Percentiles rank a stretch among this genome's conserved stretches.
phyloP scores from a whole-genome alignment of 2,329 filamentous ascomycete species.

The Ascomycota sp. region DNA sequence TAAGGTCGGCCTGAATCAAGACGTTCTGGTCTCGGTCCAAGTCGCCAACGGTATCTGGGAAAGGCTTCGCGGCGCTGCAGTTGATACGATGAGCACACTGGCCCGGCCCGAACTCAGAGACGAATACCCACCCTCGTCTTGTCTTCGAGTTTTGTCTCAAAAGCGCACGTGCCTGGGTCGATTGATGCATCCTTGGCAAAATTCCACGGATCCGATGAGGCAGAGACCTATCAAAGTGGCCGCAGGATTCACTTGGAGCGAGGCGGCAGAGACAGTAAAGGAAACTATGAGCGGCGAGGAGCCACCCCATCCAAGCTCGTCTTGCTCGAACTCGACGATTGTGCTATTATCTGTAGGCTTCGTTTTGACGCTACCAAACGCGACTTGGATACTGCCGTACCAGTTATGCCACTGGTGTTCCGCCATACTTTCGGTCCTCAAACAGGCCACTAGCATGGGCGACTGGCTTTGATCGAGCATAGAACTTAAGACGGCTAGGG shows the following conservation, averaged over 20 bases:
- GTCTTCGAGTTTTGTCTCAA: conserved; percentile 11
- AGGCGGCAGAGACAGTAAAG: conserved; percentile 17
- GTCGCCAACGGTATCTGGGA: conserved; percentile 5
- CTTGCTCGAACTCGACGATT: conserved; percentile 14
- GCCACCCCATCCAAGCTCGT: conserved; percentile 16
- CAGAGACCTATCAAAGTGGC: conserved; percentile 12
- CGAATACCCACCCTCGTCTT: conserved; percentile 12
- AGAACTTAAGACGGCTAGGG: conserved; percentile 8
- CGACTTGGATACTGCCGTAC: conserved; percentile 19
- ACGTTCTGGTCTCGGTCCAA: conserved; percentile 5
- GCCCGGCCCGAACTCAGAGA: conserved; percentile 17
- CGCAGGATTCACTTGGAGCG: conserved; percentile 13
- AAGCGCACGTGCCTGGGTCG: conserved; percentile 10
- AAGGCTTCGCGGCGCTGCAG: conserved; percentile 6
- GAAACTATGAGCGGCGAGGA: conserved; percentile 18
- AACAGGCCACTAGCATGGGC: conserved; percentile 11
- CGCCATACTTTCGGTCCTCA: conserved; percentile 7
- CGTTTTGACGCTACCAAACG: conserved; percentile 16
- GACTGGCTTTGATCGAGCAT: conserved; percentile 4
- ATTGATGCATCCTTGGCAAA: conserved; percentile 7
- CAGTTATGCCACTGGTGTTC: conserved; percentile 12
- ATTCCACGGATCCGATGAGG: conserved; percentile 9
- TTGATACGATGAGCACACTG: conserved; percentile 10
- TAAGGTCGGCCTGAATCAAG: conserved; percentile 11
- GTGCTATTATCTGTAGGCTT: conserved; percentile 9